A percentile compares a stretch with the other conserved stretches of the same genome.
These are phyloP conservation scores for Candida insectorum DNA, from an alignment of 805 yeast species.

Conservation along the genomic window DNA sequence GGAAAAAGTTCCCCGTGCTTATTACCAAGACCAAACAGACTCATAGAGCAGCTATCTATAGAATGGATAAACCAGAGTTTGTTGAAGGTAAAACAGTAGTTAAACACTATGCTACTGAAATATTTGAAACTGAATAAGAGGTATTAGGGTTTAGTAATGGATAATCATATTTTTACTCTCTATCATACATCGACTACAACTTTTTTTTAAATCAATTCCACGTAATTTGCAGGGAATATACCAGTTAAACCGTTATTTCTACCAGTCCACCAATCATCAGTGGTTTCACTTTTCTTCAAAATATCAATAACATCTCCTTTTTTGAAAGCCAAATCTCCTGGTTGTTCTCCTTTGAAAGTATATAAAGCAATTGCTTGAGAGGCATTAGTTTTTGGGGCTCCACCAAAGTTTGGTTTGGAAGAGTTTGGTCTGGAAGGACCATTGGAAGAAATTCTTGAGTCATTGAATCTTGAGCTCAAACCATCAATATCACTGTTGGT, in stretches of 20 bases:
- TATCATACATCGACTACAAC: neutral
- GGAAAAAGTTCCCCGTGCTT: constrained; percentile 72
- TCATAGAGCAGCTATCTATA: constrained; percentile 79
- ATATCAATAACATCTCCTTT: constrained; percentile 94
- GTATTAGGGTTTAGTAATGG: neutral
- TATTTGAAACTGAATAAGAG: constrained; percentile 14
- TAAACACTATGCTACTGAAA: constrained; percentile 54
- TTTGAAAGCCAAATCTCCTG: constrained; percentile 88
- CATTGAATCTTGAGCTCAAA: constrained; percentile 32
- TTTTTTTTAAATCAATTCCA: constrained; percentile 59
- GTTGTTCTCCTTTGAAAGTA: constrained; percentile 86
- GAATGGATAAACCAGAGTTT: constrained; percentile 49
- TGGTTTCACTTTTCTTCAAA: constrained; percentile 78
- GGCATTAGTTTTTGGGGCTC: constrained; percentile 35
- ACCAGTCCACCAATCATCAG: constrained; percentile 99
- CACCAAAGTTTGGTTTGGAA: constrained; percentile 40
- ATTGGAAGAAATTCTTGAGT: constrained; percentile 23
- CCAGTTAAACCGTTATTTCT: constrained; percentile 80
- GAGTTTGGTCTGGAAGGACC: constrained; percentile 38
- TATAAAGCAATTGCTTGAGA: constrained; percentile 88
- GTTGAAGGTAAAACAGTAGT: constrained; percentile 70
- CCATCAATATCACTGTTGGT: constrained; percentile 30
- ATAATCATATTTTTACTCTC: constrained; percentile 3
- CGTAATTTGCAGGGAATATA: constrained; percentile 96
- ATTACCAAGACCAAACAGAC: constrained; percentile 64